Conservation (phyloP, 129 eudicot species). For the Ambrosia artemisiifolia region DNA sequence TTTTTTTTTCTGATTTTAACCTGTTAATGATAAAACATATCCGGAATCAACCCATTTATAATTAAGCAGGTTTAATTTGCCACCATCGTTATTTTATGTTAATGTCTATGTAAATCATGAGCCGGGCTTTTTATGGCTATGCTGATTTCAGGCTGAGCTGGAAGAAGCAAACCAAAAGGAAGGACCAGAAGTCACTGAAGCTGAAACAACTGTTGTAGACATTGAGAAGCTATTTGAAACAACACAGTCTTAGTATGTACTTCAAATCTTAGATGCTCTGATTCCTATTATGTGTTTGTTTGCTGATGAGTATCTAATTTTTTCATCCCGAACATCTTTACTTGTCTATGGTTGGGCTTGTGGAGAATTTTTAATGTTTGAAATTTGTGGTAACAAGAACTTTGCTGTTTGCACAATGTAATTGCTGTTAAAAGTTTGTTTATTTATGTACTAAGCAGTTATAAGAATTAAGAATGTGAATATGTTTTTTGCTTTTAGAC, state of each 20-base stretch:
- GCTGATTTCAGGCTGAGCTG: slow-evolving; percentile 49
- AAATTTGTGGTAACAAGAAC: neutral
- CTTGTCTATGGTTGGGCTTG: neutral
- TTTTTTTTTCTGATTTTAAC: neutral
- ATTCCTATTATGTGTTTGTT: neutral
- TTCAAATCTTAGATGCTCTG: neutral
- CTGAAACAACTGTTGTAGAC: slow-evolving; percentile 54
- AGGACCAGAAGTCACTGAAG: slow-evolving; percentile 72
- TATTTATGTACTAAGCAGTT: neutral
- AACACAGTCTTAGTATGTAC: slow-evolving; percentile 35
- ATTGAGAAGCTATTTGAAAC: slow-evolving; percentile 54
- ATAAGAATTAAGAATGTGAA: neutral
- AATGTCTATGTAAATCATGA: neutral
- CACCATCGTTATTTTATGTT: neutral
- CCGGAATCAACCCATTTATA: neutral
- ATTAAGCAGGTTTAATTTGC: neutral
- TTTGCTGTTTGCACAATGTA: neutral
- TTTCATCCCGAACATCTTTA: neutral
- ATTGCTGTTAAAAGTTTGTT: neutral
- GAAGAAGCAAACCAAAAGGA: slow-evolving; percentile 59
- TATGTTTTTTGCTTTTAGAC: neutral
- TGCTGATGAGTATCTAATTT: neutral
- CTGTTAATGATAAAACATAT: neutral
- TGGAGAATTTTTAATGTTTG: neutral
- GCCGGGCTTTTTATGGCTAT: neutral